These are phyloP conservation scores for Mrakia hoshinonis DNA, from an alignment of 768 basidiomycete genomes.

Conservation along the genomic window DNA sequence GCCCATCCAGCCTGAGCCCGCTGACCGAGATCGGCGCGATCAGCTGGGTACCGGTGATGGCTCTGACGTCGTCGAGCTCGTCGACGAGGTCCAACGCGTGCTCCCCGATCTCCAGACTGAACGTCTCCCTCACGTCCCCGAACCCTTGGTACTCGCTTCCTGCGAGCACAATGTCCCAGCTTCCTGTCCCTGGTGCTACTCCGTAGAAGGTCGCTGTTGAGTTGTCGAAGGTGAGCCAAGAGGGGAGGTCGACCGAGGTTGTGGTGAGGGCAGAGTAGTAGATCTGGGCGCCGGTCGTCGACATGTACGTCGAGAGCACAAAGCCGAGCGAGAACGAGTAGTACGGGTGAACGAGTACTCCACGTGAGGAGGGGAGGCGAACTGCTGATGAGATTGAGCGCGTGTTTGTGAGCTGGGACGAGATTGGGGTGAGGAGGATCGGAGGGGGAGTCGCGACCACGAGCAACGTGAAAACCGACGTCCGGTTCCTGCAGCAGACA, in stretches of 20 bases:
- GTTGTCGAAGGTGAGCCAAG: constrained; percentile 66
- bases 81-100: constrained; percentile 16
- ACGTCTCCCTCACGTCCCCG: constrained; percentile 15
- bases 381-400: constrained; percentile 65
- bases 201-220: constrained; percentile 67
- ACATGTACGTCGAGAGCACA: constrained; percentile 53
- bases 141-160: constrained; percentile 54
- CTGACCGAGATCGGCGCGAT: constrained; percentile 47
- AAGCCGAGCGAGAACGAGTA: constrained; percentile 53
- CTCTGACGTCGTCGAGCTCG: neutral
- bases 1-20: constrained; percentile 53
- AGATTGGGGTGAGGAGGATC: constrained; percentile 49
- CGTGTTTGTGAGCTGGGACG: constrained; percentile 56
- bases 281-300: constrained; percentile 43
- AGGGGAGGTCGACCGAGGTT: constrained; percentile 63
- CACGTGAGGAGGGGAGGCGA: constrained; percentile 43
- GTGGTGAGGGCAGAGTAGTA: constrained; percentile 58
- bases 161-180: constrained; percentile 52
- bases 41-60: neutral
- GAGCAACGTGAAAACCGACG: constrained; percentile 35
- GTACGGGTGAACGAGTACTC: constrained; percentile 21
- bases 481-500: constrained; percentile 2
- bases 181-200: constrained; percentile 55
- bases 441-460: constrained; percentile 45
- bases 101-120: constrained; percentile 21